A percentile compares a stretch with the other conserved stretches of the same genome.
Conservation (phyloP, 108 stramenopile species). For the Epipyxis sp. region DNA sequence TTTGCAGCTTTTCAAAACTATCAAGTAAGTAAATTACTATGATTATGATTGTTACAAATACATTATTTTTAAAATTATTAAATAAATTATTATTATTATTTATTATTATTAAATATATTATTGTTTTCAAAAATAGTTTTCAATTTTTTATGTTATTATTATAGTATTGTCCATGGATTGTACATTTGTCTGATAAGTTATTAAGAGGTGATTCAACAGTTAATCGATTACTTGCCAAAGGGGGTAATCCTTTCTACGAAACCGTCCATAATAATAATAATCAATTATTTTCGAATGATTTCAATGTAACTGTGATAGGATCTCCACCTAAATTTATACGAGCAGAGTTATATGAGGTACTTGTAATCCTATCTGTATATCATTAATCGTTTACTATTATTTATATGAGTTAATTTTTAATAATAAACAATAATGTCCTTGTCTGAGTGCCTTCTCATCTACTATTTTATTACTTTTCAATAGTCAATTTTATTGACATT, state of each 20-base stretch:
- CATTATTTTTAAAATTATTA: too few species aligned
- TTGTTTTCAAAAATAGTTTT: too few species aligned
- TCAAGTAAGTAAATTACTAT: constrained; percentile 27
- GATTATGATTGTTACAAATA: constrained; percentile 46
- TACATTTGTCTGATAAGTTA: constrained; percentile 36
- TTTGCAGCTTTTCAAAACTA: constrained; percentile 12
- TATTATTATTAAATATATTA: too few species aligned
- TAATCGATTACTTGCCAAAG: constrained; percentile 25
- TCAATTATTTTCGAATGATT: neutral
- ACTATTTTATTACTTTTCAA: too few species aligned
- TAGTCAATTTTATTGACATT: too few species aligned
- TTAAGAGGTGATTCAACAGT: constrained; percentile 25
- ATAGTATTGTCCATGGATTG: constrained; percentile 40
- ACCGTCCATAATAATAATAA: neutral
- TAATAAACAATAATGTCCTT: neutral
- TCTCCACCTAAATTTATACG: neutral
- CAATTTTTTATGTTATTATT: too few species aligned
- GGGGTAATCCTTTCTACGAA: constrained; percentile 31
- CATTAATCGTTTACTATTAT: neutral
- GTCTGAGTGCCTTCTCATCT: neutral
- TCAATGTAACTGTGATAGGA: neutral
- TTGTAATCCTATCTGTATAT: too few species aligned
- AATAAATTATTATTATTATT: too few species aligned
- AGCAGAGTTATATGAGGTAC: neutral
- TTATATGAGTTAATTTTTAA: neutral